phyloP scores from a whole-genome alignment of 202 grass and related monocot genomes.

The Setaria viridis region DNA sequence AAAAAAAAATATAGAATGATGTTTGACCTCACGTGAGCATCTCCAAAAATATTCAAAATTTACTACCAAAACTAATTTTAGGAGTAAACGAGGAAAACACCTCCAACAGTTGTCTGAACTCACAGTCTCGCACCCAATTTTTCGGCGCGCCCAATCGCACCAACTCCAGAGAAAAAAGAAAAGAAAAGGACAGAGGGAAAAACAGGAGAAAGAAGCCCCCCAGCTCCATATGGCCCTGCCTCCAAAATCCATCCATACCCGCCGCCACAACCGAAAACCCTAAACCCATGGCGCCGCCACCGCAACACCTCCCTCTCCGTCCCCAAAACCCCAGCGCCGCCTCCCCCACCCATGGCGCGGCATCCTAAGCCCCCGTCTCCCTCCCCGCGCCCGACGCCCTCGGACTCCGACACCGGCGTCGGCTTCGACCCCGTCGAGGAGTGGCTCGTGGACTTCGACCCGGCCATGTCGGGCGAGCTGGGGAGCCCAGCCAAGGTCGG shows the following conservation, averaged over 20 bases:
- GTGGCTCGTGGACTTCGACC: slow-evolving; percentile 74
- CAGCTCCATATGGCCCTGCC: neutral
- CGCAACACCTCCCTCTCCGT: neutral
- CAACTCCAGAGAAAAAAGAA: too few species aligned
- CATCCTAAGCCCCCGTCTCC: slow-evolving; percentile 55
- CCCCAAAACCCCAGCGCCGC: neutral
- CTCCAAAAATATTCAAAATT: too few species aligned
- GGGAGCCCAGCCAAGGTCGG: slow-evolving; percentile 1
- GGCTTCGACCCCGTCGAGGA: slow-evolving; percentile 66
- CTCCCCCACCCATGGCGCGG: slow-evolving; percentile 32
- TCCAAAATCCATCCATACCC: neutral
- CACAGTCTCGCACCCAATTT: too few species aligned
- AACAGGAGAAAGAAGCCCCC: neutral
- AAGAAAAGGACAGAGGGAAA: neutral
- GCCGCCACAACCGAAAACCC: slow-evolving; percentile 50
- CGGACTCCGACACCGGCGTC: slow-evolving; percentile 30
- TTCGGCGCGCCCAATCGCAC: too few species aligned
- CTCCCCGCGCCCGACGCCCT: neutral
- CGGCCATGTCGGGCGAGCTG: slow-evolving; percentile 51
- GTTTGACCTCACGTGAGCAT: too few species aligned
- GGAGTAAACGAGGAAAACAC: too few species aligned
- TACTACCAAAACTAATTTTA: too few species aligned
- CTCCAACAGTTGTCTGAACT: too few species aligned
- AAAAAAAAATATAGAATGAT: too few species aligned
- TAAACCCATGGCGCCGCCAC: slow-evolving; percentile 59